phyloP scores from a whole-genome alignment of 2,329 filamentous ascomycete species.

The Ceratocystis colombiana region DNA sequence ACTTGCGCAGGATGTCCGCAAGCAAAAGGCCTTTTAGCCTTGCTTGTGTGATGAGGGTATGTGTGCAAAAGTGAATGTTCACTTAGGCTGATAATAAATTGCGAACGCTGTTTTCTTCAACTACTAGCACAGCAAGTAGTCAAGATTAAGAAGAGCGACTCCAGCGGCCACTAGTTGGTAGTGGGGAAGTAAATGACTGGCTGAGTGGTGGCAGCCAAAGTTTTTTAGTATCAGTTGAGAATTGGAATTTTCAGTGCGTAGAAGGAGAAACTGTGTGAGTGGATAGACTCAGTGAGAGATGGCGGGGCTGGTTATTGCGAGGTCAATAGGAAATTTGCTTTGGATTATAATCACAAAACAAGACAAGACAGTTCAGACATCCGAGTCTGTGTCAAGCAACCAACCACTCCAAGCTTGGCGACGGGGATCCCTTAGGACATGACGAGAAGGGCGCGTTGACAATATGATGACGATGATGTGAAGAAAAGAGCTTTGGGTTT shows the following conservation, averaged over 20 bases:
- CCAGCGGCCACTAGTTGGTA: too few relatives aligned
- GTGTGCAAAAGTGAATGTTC: too few relatives aligned
- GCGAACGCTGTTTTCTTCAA: too few relatives aligned
- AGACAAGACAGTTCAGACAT: neutral
- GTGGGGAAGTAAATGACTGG: too few relatives aligned
- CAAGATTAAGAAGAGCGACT: too few relatives aligned
- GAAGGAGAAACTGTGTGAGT: neutral
- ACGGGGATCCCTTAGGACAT: constrained; percentile 13
- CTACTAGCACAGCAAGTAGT: too few relatives aligned
- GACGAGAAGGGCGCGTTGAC: neutral
- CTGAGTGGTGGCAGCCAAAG: too few relatives aligned
- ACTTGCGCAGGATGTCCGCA: too few relatives aligned
- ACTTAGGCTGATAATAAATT: too few relatives aligned
- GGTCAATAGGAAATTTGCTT: neutral
- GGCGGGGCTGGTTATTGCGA: constrained; percentile 4
- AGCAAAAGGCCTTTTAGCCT: too few relatives aligned
- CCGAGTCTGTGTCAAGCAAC: constrained; percentile 10
- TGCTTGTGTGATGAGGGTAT: too few relatives aligned
- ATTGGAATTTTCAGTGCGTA: neutral
- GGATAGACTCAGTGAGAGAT: neutral
- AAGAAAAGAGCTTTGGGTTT: neutral
- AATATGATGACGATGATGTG: neutral
- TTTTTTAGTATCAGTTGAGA: neutral
- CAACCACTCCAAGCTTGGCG: constrained; percentile 15
- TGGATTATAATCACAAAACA: constrained; percentile 12